Percentiles rank a stretch among this genome's conserved stretches.
Conservation (phyloP, 352 stramenopile species). For the Globisporangium orthogonon region DNA sequence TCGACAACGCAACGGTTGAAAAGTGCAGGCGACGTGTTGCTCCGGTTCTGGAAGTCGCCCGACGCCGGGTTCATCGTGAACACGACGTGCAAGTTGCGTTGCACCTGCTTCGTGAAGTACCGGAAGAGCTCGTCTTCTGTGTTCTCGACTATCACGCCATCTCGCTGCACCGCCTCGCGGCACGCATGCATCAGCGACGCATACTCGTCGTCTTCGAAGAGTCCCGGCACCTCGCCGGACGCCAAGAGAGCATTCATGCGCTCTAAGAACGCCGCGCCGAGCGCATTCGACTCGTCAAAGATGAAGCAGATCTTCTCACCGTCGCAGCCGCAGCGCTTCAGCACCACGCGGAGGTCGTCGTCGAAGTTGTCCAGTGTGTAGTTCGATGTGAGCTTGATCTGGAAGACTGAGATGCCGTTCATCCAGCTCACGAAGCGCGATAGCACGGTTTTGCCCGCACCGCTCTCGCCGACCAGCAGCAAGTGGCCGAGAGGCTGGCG, state of each 20-base stretch:
- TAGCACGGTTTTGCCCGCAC: conserved; percentile 98
- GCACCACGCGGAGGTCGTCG: conserved; percentile 96
- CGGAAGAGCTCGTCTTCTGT: conserved; percentile 94
- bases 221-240: conserved; percentile 98
- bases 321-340: conserved; percentile 96
- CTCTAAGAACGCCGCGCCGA: conserved; percentile 98
- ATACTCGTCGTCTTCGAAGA: conserved; percentile 99
- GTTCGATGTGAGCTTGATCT: conserved; percentile 98
- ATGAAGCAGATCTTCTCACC: conserved; percentile 99
- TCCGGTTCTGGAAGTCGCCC: conserved; percentile 94
- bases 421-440: conserved; percentile 99
- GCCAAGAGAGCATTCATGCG: conserved; percentile 99
- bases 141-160: conserved; percentile 88
- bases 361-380: conserved; percentile 99
- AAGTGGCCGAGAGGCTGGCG: conserved; percentile 98
- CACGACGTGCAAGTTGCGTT: conserved; percentile 99
- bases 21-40: conserved; percentile 98
- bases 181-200: conserved; percentile 95
- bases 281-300: conserved; percentile 99
- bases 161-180: conserved; percentile 91
- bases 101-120: conserved; percentile 97
- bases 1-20: conserved; percentile 99
- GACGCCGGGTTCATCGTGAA: conserved; percentile 99
- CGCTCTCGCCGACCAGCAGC: conserved; percentile 97
- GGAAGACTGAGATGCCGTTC: conserved; percentile 99